These are phyloP conservation scores for Coemansia sp. DNA, from an alignment of 192 early-diverging fungal species.

Conservation along the genomic window DNA sequence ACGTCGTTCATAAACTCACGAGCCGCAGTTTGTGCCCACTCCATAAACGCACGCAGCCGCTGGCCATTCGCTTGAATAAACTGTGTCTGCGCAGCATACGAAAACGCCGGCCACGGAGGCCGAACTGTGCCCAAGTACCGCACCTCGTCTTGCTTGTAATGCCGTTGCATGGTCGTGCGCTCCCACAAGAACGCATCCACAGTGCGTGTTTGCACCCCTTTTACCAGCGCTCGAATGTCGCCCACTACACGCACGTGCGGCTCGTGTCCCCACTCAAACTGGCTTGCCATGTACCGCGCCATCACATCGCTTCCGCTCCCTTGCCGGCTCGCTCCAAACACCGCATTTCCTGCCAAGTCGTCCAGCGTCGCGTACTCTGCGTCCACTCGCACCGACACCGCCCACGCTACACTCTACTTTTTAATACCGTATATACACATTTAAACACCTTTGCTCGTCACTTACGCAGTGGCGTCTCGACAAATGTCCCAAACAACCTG, in stretches of 20 bases:
- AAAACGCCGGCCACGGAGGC: conserved; percentile 90
- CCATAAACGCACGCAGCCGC: conserved; percentile 10
- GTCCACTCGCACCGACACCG: conserved; percentile 61
- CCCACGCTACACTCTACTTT: conserved; percentile 58
- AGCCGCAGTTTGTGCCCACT: background rate
- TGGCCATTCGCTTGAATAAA: conserved; percentile 7
- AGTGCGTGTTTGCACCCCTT: conserved; percentile 62
- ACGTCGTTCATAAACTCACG: conserved; percentile 18
- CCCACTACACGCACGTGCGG: conserved; percentile 73
- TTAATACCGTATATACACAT: background rate
- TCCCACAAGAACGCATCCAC: conserved; percentile 91
- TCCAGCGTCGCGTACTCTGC: conserved; percentile 48
- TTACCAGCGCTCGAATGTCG: conserved; percentile 69
- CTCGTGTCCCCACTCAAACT: conserved; percentile 53
- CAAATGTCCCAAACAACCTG: conserved; percentile 79
- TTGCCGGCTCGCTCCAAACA: conserved; percentile 64
- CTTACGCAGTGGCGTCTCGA: conserved; percentile 69
- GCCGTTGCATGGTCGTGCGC: conserved; percentile 84
- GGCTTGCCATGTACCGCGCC: conserved; percentile 64
- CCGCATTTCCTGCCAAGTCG: conserved; percentile 44
- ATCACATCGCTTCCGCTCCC: conserved; percentile 83
- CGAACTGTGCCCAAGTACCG: conserved; percentile 72
- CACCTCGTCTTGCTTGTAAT: conserved; percentile 70
- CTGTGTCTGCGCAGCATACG: conserved; percentile 59
- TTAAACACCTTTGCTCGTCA: conserved; percentile 7